Evolutionary conservation across 139 green algal genomes (phyloP).

Genomic region (Gonium pectorale): DNA sequence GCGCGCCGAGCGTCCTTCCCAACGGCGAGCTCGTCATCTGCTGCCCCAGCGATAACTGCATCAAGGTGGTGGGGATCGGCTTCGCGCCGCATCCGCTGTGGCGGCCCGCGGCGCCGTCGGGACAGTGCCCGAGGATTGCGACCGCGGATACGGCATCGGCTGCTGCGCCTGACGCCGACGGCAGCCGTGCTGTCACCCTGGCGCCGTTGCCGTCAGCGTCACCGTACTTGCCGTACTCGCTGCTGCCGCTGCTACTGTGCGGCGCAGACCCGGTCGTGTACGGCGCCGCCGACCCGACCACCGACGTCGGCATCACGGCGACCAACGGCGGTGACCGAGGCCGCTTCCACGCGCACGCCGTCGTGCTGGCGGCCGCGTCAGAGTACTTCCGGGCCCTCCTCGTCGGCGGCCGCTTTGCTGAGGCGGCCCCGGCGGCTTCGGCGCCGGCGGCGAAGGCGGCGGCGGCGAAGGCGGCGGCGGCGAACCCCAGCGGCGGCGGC

Average conservation of each 20-base stretch:
- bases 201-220: neutral
- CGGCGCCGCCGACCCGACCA: neutral
- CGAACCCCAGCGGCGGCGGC: too few species aligned
- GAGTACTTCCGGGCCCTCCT: neutral
- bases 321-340: neutral
- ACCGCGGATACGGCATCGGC: too few species aligned
- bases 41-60: neutral
- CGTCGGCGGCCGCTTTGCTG: neutral
- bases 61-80: neutral
- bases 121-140: too few species aligned
- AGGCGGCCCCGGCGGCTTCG: neutral
- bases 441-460: neutral
- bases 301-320: neutral
- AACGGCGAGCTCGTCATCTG: neutral
- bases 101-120: too few species aligned
- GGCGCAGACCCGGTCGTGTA: neutral
- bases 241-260: neutral
- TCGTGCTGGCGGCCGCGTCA: neutral
- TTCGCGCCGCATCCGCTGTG: neutral
- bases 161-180: too few species aligned
- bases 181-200: neutral
- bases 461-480: too few species aligned
- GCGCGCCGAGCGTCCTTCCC: neutral
- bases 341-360: neutral
- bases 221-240: too few species aligned